phyloP scores from a whole-genome alignment of 352 stramenopile genomes.

The Phytopythium litorale region DNA sequence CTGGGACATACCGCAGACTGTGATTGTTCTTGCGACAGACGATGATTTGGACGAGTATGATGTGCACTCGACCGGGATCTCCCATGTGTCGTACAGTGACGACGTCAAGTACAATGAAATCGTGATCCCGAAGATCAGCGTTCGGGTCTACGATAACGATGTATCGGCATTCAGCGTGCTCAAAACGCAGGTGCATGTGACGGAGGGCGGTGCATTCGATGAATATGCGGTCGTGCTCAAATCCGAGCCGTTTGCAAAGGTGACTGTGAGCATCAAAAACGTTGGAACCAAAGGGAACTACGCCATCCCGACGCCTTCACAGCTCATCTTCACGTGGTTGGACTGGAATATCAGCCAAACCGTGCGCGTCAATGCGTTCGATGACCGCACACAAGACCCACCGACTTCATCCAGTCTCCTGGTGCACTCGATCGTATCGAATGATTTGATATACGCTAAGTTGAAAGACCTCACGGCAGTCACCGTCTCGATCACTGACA shows the following conservation, averaged over 20 bases:
- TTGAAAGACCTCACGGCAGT: slow-evolving; percentile 39
- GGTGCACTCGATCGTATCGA: slow-evolving; percentile 49
- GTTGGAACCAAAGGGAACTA: slow-evolving; percentile 45
- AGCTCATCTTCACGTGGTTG: slow-evolving; percentile 59
- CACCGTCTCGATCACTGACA: slow-evolving; percentile 52
- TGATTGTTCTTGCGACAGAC: slow-evolving; percentile 52
- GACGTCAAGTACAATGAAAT: slow-evolving; percentile 69
- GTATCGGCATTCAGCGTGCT: slow-evolving; percentile 43
- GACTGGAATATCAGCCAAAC: slow-evolving; percentile 64
- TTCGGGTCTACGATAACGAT: slow-evolving; percentile 64
- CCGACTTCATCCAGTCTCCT: slow-evolving; percentile 44
- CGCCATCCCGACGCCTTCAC: slow-evolving; percentile 20
- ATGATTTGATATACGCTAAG: slow-evolving; percentile 63
- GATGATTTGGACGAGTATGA: slow-evolving; percentile 70
- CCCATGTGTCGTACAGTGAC: slow-evolving; percentile 57
- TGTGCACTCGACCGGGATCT: slow-evolving; percentile 58
- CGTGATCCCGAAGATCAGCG: slow-evolving; percentile 52
- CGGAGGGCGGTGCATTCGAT: slow-evolving; percentile 38
- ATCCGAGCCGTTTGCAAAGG: slow-evolving; percentile 67
- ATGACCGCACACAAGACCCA: slow-evolving; percentile 54
- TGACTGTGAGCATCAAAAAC: slow-evolving; percentile 46
- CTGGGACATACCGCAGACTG: slow-evolving; percentile 59
- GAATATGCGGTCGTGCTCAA: slow-evolving; percentile 50
- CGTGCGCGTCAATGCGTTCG: slow-evolving; percentile 46
- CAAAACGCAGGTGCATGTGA: slow-evolving; percentile 36